These are phyloP conservation scores for Metrosideros polymorpha DNA, from an alignment of 441 rosid genomes.

Conservation along the genomic window DNA sequence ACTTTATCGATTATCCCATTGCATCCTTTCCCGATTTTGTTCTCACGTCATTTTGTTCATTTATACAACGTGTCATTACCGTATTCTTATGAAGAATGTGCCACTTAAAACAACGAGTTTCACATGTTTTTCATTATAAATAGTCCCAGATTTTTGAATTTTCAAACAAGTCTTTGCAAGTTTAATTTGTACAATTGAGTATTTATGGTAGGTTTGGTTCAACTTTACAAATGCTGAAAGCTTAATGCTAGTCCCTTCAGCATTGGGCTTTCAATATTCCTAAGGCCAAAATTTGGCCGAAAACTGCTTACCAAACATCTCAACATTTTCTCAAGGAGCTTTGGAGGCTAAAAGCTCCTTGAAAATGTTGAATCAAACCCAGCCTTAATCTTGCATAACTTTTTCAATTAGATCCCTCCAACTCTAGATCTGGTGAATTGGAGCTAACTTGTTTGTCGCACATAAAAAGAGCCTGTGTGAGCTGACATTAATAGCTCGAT, in stretches of 20 bases:
- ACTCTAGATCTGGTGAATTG: neutral
- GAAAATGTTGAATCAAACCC: too few relatives aligned
- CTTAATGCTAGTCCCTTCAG: too few relatives aligned
- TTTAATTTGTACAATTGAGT: neutral
- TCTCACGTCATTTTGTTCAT: neutral
- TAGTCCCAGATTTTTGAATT: neutral
- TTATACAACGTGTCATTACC: neutral
- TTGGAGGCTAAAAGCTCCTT: too few relatives aligned
- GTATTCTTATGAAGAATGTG: neutral
- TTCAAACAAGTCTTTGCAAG: neutral
- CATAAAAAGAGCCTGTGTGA: neutral
- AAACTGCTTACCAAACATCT: too few relatives aligned
- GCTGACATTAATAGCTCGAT: neutral
- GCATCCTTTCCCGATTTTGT: neutral
- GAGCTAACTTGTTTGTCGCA: neutral
- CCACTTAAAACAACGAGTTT: neutral
- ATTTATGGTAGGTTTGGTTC: too few relatives aligned
- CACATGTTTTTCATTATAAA: neutral
- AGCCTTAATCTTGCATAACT: neutral
- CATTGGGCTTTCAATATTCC: too few relatives aligned
- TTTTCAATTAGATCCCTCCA: neutral
- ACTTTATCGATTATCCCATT: neutral
- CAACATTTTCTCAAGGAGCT: too few relatives aligned
- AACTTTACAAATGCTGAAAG: too few relatives aligned
- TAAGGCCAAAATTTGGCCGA: too few relatives aligned